Evolutionary conservation across 2,329 filamentous ascomycete species (phyloP).

Genomic region (Emmonsiellopsis sp.): DNA sequence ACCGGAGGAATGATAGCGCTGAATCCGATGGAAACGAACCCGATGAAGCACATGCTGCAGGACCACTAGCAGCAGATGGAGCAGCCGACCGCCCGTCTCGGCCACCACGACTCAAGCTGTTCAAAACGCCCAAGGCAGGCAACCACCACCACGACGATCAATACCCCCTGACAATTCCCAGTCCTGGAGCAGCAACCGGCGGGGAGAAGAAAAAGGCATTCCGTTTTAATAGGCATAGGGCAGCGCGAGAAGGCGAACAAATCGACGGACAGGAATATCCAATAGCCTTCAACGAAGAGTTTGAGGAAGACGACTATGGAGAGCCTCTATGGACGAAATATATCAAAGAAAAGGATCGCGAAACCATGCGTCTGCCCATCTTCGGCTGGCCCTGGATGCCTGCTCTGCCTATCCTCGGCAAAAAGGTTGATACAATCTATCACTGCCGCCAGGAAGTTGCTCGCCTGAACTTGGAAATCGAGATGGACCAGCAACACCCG

Average conservation of each 20-base stretch:
- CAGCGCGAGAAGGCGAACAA: constrained; percentile 16
- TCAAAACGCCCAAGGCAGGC: background rate
- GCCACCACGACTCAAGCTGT: constrained; percentile 19
- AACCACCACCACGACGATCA: constrained; percentile 21
- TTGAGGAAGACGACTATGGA: constrained; percentile 51
- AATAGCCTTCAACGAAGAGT: constrained; percentile 52
- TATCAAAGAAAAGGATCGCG: constrained; percentile 69
- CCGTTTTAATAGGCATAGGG: background rate
- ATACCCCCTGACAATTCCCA: constrained; percentile 24
- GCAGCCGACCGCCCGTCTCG: constrained; percentile 18
- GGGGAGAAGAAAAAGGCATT: constrained; percentile 2
- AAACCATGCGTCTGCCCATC: constrained; percentile 67
- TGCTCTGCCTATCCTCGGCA: constrained; percentile 65
- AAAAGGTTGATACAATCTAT: constrained; percentile 92
- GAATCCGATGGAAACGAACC: background rate
- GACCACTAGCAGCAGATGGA: background rate
- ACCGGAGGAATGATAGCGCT: background rate
- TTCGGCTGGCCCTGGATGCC: constrained; percentile 61
- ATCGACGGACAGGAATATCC: constrained; percentile 45
- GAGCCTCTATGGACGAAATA: constrained; percentile 73
- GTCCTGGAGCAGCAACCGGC: constrained; percentile 15
- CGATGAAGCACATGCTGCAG: constrained; percentile 1
- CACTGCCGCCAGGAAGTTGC: constrained; percentile 81
- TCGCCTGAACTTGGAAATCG: constrained; percentile 81
- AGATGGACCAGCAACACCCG: constrained; percentile 73